These are phyloP conservation scores for Fusarium sp. DNA, from an alignment of 2,329 filamentous ascomycete genomes.

Conservation along the genomic window DNA sequence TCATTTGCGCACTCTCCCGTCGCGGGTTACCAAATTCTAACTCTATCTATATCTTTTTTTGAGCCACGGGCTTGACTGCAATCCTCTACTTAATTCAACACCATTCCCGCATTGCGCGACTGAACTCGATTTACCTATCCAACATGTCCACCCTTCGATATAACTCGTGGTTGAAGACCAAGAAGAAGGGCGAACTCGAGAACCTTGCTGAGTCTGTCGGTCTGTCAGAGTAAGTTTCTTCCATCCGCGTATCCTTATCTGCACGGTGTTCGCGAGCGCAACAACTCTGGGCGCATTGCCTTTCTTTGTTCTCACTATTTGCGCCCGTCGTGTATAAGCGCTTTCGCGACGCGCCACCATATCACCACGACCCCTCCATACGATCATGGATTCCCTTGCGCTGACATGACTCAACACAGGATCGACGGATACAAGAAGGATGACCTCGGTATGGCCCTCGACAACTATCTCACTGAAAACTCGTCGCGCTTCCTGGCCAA, in stretches of 20 bases:
- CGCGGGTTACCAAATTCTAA: background rate
- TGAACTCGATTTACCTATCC: slow-evolving; percentile 8
- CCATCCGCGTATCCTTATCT: background rate
- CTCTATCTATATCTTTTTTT: background rate
- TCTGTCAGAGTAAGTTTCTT: slow-evolving; percentile 74
- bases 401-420: slow-evolving; percentile 58
- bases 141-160: slow-evolving; percentile 51
- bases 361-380: slow-evolving; percentile 24
- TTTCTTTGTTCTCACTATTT: slow-evolving; percentile 25
- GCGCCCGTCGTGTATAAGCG: slow-evolving; percentile 34
- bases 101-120: slow-evolving; percentile 48
- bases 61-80: background rate
- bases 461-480: slow-evolving; percentile 79
- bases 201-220: slow-evolving; percentile 79
- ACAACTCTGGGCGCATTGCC: slow-evolving; percentile 16
- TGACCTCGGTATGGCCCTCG: slow-evolving; percentile 81
- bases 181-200: slow-evolving; percentile 84
- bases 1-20: slow-evolving; percentile 22
- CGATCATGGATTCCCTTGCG: slow-evolving; percentile 7
- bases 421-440: slow-evolving; percentile 79
- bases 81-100: background rate
- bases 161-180: slow-evolving; percentile 80
- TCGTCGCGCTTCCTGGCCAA: slow-evolving; percentile 73
- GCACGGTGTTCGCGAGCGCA: slow-evolving; percentile 2
- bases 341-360: slow-evolving; percentile 38